A percentile compares a stretch with the other conserved stretches of the same genome.
Evolutionary conservation across 371 early-diverging fungal species (phyloP).

Genomic region (Rhizomucor pusillus): DNA sequence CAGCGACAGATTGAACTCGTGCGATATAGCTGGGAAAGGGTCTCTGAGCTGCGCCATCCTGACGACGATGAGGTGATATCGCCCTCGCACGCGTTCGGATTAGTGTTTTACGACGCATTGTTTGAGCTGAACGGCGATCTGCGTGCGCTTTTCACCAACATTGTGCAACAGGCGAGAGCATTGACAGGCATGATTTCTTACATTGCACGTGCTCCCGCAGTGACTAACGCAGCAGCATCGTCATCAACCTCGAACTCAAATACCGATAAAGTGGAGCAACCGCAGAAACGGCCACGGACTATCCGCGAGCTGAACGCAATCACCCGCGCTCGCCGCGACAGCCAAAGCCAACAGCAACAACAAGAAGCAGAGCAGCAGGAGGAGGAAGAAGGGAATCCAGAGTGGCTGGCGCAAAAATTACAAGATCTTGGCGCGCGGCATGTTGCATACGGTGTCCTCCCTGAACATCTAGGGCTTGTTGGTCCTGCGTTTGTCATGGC

Average conservation of each 20-base stretch:
- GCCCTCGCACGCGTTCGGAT: conserved; percentile 41
- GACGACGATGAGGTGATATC: conserved; percentile 33
- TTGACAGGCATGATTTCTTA: conserved; percentile 45
- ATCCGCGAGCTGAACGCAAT: conserved; percentile 31
- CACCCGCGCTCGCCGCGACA: conserved; percentile 9
- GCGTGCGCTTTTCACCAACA: conserved; percentile 25
- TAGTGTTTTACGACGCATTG: conserved; percentile 41
- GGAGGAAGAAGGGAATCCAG: conserved; percentile 28
- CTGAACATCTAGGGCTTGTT: conserved; percentile 28
- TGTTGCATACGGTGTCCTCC: conserved; percentile 32
- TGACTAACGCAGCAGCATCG: conserved; percentile 12
- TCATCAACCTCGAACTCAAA: background rate
- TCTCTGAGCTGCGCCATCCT: conserved; percentile 26
- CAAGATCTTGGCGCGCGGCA: conserved; percentile 43
- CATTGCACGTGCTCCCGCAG: conserved; percentile 30
- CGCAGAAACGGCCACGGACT: conserved; percentile 3
- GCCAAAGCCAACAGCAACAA: too few species aligned
- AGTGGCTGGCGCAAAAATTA: conserved; percentile 19
- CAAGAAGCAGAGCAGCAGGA: background rate
- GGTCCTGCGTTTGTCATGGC: conserved; percentile 41
- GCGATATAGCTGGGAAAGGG: conserved; percentile 36
- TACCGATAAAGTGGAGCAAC: conserved; percentile 1
- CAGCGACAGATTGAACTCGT: conserved; percentile 35
- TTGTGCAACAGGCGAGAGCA: conserved; percentile 43
- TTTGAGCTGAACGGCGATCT: conserved; percentile 29